These are phyloP conservation scores for Thecaphora frezii DNA, from an alignment of 1,284 basidiomycete species.

Conservation along the genomic window DNA sequence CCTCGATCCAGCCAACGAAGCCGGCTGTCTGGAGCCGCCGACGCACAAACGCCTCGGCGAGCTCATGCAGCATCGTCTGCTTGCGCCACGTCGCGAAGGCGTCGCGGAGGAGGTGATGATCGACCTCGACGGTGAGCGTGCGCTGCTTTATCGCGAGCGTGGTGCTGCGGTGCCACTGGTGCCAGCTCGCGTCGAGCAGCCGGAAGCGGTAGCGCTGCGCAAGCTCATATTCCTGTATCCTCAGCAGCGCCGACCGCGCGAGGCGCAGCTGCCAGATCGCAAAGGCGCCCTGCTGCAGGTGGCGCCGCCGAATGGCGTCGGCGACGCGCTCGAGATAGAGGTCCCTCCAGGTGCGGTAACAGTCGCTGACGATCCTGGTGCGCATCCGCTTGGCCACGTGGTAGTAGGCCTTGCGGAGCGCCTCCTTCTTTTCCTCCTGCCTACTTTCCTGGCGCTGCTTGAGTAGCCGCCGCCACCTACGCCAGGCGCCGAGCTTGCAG, in stretches of 20 bases:
- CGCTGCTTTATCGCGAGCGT: neutral
- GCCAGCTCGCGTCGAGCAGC: neutral
- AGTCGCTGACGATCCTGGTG: slow-evolving; percentile 3
- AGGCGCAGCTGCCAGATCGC: slow-evolving; percentile 31
- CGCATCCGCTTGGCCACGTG: slow-evolving; percentile 7
- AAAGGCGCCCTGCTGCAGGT: slow-evolving; percentile 32
- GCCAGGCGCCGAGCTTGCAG: slow-evolving; percentile 32
- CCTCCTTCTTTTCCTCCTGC: slow-evolving; percentile 21
- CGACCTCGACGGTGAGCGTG: neutral
- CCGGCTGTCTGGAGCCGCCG: slow-evolving; percentile 25
- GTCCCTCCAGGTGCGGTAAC: slow-evolving; percentile 15
- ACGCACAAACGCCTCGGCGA: slow-evolving; percentile 22
- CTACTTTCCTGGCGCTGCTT: slow-evolving; percentile 8
- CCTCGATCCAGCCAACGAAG: slow-evolving; percentile 18
- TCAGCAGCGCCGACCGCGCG: neutral
- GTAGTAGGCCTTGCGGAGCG: slow-evolving; percentile 31
- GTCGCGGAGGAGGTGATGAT: slow-evolving; percentile 8
- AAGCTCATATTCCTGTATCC: neutral
- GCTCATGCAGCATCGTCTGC: slow-evolving; percentile 15
- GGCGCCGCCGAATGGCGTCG: slow-evolving; percentile 15
- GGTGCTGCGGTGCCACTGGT: neutral
- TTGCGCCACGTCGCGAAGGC: slow-evolving; percentile 17
- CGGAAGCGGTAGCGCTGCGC: neutral
- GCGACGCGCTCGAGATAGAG: slow-evolving; percentile 8
- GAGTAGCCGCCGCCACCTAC: slow-evolving; percentile 20